Conservation (phyloP, 2,329 filamentous ascomycete species). For the Arthroderma uncinatum region DNA sequence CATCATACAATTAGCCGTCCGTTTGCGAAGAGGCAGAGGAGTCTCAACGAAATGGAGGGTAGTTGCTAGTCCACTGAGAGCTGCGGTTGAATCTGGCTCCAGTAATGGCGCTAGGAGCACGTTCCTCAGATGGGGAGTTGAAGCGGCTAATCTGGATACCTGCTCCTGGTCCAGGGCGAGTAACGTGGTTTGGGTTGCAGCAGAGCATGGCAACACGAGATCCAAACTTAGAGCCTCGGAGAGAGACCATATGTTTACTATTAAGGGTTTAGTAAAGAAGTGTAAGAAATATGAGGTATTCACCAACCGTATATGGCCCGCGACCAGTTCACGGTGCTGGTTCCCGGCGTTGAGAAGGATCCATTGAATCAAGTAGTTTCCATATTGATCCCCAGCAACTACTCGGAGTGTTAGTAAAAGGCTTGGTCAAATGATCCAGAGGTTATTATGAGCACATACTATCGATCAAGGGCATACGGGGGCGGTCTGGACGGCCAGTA, state of each 20-base stretch:
- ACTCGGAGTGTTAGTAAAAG: constrained; percentile 5
- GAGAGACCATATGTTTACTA: constrained; percentile 95
- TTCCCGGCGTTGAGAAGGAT: constrained; percentile 78
- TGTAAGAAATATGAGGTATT: background rate
- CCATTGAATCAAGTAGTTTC: constrained; percentile 96
- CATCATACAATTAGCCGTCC: background rate
- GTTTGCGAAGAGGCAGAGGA: background rate
- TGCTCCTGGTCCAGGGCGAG: constrained; percentile 73
- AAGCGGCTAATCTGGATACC: constrained; percentile 53
- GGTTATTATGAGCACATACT: constrained; percentile 40
- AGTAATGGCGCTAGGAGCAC: constrained; percentile 26
- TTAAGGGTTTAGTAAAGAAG: constrained; percentile 9
- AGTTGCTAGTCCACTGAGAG: constrained; percentile 28
- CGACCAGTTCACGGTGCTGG: constrained; percentile 87
- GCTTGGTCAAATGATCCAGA: background rate
- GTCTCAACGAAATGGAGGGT: constrained; percentile 29
- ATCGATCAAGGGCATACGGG: constrained; percentile 92
- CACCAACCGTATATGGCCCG: constrained; percentile 65
- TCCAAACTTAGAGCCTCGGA: constrained; percentile 95
- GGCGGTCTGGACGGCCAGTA: constrained; percentile 78
- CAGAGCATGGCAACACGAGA: constrained; percentile 98
- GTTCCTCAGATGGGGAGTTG: constrained; percentile 38
- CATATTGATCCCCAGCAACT: constrained; percentile 94
- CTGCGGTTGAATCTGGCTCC: constrained; percentile 25
- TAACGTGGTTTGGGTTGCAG: constrained; percentile 82